Evolutionary conservation across 345 rosid species (phyloP).

Genomic region (Citrus reticulata): DNA sequence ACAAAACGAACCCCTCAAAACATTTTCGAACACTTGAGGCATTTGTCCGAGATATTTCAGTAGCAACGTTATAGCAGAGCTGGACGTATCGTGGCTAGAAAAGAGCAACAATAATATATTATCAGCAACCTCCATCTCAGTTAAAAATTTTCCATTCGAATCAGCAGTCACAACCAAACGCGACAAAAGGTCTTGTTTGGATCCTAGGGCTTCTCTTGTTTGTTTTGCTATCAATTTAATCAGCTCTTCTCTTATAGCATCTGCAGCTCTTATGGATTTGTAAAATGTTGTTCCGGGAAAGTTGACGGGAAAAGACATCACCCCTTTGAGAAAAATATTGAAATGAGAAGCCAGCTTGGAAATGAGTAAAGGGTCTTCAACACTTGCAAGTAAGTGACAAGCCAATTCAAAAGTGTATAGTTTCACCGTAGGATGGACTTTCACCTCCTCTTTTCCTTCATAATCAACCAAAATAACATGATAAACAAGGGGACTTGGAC

Average conservation of each 20-base stretch:
- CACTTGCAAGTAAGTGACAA: conserved; percentile 1
- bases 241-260: not conserved
- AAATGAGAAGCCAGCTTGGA: not conserved
- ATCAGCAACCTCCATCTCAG: conserved; percentile 10
- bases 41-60: conserved; percentile 11
- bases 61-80: not conserved
- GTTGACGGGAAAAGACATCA: not conserved
- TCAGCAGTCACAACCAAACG: conserved; percentile 8
- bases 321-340: not conserved
- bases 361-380: not conserved
- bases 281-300: not conserved
- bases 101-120: conserved; percentile 7
- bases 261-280: not conserved
- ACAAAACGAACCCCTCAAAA: not conserved
- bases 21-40: conserved; percentile 2
- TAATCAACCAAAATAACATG: too few relatives aligned
- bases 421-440: not conserved
- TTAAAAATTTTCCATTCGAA: conserved; percentile 10
- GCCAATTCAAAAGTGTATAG: conserved; percentile 3
- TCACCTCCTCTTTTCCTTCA: conserved; percentile 3
- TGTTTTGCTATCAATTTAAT: not conserved
- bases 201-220: not conserved
- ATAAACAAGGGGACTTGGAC: too few relatives aligned
- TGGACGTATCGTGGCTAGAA: conserved; percentile 11
- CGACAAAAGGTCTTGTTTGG: not conserved